These are phyloP conservation scores for Leccinum subgranulosum DNA, from an alignment of 768 basidiomycete genomes.

Conservation along the genomic window DNA sequence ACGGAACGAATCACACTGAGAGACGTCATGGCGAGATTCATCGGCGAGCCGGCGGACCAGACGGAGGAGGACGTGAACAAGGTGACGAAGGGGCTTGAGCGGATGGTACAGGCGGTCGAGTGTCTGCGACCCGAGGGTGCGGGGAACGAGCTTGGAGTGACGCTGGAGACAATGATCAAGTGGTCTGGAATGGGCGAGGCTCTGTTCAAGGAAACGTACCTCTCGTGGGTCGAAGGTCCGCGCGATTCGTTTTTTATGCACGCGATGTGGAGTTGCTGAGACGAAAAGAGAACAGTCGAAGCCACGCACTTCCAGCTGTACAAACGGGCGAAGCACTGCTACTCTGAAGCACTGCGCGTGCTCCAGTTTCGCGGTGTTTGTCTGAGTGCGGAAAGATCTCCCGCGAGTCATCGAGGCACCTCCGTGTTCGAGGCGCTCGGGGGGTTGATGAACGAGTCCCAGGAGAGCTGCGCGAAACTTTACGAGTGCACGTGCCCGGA, in stretches of 20 bases:
- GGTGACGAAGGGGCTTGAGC: conserved; percentile 47
- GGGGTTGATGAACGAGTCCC: conserved; percentile 74
- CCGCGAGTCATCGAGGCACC: conserved; percentile 12
- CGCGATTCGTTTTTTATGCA: conserved; percentile 17
- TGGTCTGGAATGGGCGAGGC: conserved; percentile 54
- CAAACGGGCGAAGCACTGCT: conserved; percentile 78
- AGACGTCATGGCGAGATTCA: conserved; percentile 60
- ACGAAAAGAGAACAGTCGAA: conserved; percentile 44
- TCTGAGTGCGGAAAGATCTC: conserved; percentile 37
- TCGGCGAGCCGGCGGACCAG: conserved; percentile 40
- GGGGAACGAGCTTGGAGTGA: conserved; percentile 54
- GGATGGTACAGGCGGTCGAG: conserved; percentile 46
- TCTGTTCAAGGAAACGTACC: conserved; percentile 63
- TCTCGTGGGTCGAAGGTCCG: conserved; percentile 79
- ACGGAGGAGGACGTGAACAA: conserved; percentile 40
- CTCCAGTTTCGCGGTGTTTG: conserved; percentile 73
- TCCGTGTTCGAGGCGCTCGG: conserved; percentile 54
- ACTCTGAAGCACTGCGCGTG: conserved; percentile 77
- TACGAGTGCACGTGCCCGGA: conserved; percentile 83
- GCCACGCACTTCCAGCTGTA: conserved; percentile 80
- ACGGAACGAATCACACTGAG: conserved; percentile 56
- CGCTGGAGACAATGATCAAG: conserved; percentile 70
- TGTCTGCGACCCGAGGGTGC: conserved; percentile 45
- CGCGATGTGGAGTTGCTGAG: neutral
- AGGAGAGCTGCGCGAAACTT: conserved; percentile 61